A percentile compares a stretch with the other conserved stretches of the same genome.
phyloP scores from a whole-genome alignment of 352 stramenopile genomes.

The Blastocystis hominis region DNA sequence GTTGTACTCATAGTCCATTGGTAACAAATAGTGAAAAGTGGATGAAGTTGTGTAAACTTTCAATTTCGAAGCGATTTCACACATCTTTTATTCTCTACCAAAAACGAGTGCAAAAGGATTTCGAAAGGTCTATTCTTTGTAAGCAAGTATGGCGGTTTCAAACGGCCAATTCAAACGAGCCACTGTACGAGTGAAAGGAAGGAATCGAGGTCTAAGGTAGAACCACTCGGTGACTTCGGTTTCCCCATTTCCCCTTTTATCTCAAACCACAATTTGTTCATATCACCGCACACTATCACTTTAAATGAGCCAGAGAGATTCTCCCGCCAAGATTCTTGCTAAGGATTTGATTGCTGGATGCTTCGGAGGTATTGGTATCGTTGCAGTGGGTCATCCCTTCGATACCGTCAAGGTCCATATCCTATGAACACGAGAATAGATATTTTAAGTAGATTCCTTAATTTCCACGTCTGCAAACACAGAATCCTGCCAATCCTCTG shows the following conservation, averaged over 20 bases:
- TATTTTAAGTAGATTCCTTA: neutral
- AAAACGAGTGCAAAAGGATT: too few relatives aligned
- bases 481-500: conserved; percentile 19
- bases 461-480: conserved; percentile 22
- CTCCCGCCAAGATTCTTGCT: neutral
- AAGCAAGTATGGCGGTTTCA: too few relatives aligned
- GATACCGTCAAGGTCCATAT: conserved; percentile 56
- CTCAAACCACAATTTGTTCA: neutral
- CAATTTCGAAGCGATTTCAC: too few relatives aligned
- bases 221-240: neutral
- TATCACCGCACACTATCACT: neutral
- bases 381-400: conserved; percentile 57
- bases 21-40: too few relatives aligned
- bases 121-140: too few relatives aligned
- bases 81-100: too few relatives aligned
- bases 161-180: too few relatives aligned
- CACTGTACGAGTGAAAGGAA: neutral
- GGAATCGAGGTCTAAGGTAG: neutral
- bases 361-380: conserved; percentile 56
- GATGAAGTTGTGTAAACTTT: too few relatives aligned
- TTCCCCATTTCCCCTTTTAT: neutral
- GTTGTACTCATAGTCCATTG: too few relatives aligned
- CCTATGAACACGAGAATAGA: neutral
- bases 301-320: neutral
- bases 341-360: conserved; percentile 55